Percentiles rank a stretch among this genome's conserved stretches.
Evolutionary conservation across 2,329 filamentous ascomycete species (phyloP).

Genomic region (Colletotrichum eremochloae): DNA sequence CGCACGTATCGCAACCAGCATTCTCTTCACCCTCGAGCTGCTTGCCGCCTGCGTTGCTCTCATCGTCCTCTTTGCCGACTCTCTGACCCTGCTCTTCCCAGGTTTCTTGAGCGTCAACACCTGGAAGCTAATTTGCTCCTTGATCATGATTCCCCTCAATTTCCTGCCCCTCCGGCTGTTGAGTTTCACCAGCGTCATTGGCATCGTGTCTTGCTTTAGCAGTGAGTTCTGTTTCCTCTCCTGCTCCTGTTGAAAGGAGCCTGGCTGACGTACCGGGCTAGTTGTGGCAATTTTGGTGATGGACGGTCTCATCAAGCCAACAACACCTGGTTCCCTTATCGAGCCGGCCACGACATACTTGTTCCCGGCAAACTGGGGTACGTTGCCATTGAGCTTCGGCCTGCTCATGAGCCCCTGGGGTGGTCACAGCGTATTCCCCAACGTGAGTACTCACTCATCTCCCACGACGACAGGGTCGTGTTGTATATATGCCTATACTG

Average conservation of each 20-base stretch:
- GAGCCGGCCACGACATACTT: constrained; percentile 84
- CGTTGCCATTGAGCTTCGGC: constrained; percentile 88
- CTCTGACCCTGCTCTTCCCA: constrained; percentile 82
- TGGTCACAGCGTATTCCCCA: constrained; percentile 81
- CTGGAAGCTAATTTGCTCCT: constrained; percentile 89
- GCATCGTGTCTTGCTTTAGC: constrained; percentile 89
- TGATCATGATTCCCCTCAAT: constrained; percentile 84
- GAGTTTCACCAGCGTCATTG: constrained; percentile 88
- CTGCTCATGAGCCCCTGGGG: constrained; percentile 85
- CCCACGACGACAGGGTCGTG: background rate
- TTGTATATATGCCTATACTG: constrained; percentile 1
- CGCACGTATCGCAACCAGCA: constrained; percentile 84
- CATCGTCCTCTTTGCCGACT: constrained; percentile 94
- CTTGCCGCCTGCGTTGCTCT: constrained; percentile 90
- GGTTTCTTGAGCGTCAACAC: constrained; percentile 72
- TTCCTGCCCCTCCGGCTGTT: constrained; percentile 87
- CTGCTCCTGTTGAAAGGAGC: background rate
- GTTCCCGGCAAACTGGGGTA: constrained; percentile 88
- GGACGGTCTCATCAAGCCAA: constrained; percentile 87
- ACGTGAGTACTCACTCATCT: constrained; percentile 58
- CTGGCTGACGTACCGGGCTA: constrained; percentile 51
- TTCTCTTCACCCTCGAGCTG: constrained; percentile 90
- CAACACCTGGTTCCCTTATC: constrained; percentile 84
- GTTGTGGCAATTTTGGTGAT: constrained; percentile 87
- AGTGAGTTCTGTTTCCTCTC: constrained; percentile 70